Conservation (phyloP, 148 eudicot genomes). For the Euryodendron excelsum region DNA sequence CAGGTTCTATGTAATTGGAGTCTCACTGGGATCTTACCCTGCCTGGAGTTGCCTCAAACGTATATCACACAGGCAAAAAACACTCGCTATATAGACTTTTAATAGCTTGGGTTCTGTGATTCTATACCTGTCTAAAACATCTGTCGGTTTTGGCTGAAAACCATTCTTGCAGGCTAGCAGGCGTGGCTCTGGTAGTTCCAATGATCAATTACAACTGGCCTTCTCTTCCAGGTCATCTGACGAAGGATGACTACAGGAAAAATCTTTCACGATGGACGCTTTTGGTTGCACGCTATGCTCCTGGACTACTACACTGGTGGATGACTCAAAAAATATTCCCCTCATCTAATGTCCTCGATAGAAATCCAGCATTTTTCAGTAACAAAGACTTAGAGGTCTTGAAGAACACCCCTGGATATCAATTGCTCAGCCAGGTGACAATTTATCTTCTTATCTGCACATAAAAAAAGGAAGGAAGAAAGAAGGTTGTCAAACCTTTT, state of each 20-base stretch:
- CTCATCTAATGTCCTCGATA: slow-evolving; percentile 48
- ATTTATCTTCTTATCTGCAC: neutral
- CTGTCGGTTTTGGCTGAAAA: neutral
- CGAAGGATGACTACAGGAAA: slow-evolving; percentile 54
- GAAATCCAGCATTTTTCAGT: slow-evolving; percentile 50
- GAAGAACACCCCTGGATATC: slow-evolving; percentile 59
- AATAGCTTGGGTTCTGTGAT: slow-evolving; percentile 19
- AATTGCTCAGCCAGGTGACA: slow-evolving; percentile 58
- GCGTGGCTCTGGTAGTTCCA: slow-evolving; percentile 64
- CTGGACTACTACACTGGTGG: slow-evolving; percentile 74
- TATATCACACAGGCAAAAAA: slow-evolving; percentile 54
- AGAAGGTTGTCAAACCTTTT: neutral
- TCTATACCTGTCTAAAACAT: slow-evolving; percentile 15
- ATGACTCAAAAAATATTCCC: slow-evolving; percentile 67
- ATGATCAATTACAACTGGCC: slow-evolving; percentile 72
- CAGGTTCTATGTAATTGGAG: slow-evolving; percentile 59
- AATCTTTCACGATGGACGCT: slow-evolving; percentile 41
- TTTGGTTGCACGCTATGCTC: slow-evolving; percentile 43
- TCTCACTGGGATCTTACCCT: slow-evolving; percentile 55
- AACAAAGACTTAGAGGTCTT: slow-evolving; percentile 58
- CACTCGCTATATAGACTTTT: neutral
- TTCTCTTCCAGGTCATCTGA: slow-evolving; percentile 48
- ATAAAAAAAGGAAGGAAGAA: neutral
- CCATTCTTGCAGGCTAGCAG: slow-evolving; percentile 55
- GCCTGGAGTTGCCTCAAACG: slow-evolving; percentile 55